These are phyloP conservation scores for Fusarium sp. DNA, from an alignment of 2,329 filamentous ascomycete species.

Conservation along the genomic window DNA sequence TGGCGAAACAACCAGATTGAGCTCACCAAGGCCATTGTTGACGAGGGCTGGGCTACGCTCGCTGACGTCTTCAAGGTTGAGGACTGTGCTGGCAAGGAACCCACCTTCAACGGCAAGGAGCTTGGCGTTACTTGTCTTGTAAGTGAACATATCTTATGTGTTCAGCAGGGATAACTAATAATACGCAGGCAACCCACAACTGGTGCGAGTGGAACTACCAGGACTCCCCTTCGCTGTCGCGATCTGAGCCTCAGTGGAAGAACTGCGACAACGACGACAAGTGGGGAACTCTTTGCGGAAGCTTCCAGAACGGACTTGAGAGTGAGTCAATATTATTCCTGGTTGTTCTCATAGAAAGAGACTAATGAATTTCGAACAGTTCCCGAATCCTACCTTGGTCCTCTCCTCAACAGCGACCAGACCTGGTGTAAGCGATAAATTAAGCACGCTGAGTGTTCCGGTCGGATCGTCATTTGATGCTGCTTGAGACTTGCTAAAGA, in stretches of 20 bases:
- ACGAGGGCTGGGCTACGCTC: constrained; percentile 10
- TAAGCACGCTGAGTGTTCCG: no score
- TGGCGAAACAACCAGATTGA: constrained; percentile 15
- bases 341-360: fast-evolving
- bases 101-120: not conserved
- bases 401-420: not conserved
- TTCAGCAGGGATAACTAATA: fast-evolving
- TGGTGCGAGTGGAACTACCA: constrained; percentile 22
- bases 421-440: not conserved
- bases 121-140: constrained; percentile 12
- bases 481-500: no score
- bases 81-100: constrained; percentile 14
- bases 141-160: not conserved
- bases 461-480: no score
- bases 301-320: not conserved
- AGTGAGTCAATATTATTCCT: not conserved
- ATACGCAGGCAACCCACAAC: constrained; percentile 2
- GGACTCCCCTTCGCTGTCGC: not conserved
- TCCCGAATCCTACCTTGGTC: constrained; percentile 9
- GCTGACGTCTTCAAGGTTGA: constrained; percentile 12
- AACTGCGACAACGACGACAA: constrained; percentile 16
- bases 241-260: not conserved
- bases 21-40: not conserved
- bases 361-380: not conserved
- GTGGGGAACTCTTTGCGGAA: constrained; percentile 8